A percentile compares a stretch with the other conserved stretches of the same genome.
Evolutionary conservation across 257 asterid species (phyloP).

Genomic region (Solanum paucissectum): DNA sequence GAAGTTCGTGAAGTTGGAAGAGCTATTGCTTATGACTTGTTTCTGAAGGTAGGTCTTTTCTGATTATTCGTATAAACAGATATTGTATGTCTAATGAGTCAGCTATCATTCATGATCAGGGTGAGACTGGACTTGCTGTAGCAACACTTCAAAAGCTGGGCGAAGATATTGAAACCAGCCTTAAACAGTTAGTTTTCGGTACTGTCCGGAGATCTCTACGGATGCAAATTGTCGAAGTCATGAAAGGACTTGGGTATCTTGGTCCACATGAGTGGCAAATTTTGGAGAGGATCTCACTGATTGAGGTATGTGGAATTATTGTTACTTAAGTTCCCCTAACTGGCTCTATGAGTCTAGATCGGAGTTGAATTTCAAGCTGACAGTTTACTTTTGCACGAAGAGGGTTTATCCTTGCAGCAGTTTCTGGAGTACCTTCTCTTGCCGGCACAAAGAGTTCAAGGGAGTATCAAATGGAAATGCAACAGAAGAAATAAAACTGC

Average conservation of each 20-base stretch:
- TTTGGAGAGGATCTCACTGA: slow-evolving; percentile 64
- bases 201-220: slow-evolving; percentile 88
- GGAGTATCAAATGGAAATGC: slow-evolving; percentile 30
- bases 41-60: slow-evolving; percentile 60
- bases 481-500: slow-evolving; percentile 32
- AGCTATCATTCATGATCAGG: slow-evolving; percentile 36
- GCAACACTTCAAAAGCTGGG: slow-evolving; percentile 94
- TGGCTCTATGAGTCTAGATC: slow-evolving; percentile 5
- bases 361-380: slow-evolving; percentile 35
- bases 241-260: slow-evolving; percentile 60
- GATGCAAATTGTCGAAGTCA: slow-evolving; percentile 60
- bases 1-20: slow-evolving; percentile 87
- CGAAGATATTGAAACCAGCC: slow-evolving; percentile 75
- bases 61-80: slow-evolving; percentile 2
- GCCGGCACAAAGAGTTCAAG: slow-evolving; percentile 40
- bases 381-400: slow-evolving; percentile 42
- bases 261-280: slow-evolving; percentile 68
- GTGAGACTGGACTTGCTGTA: slow-evolving; percentile 82
- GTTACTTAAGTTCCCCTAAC: slow-evolving; percentile 10
- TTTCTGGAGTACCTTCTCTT: slow-evolving; percentile 53
- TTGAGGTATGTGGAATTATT: slow-evolving; percentile 60
- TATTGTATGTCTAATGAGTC: slow-evolving; percentile 13
- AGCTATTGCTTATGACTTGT: slow-evolving; percentile 77
- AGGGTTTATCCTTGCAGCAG: slow-evolving; percentile 95
- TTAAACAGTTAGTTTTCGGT: slow-evolving; percentile 75